Percentiles rank a stretch among this genome's conserved stretches.
Evolutionary conservation across 73 alveolate genomes (phyloP).

Genomic region (Paramecium biaurelia): DNA sequence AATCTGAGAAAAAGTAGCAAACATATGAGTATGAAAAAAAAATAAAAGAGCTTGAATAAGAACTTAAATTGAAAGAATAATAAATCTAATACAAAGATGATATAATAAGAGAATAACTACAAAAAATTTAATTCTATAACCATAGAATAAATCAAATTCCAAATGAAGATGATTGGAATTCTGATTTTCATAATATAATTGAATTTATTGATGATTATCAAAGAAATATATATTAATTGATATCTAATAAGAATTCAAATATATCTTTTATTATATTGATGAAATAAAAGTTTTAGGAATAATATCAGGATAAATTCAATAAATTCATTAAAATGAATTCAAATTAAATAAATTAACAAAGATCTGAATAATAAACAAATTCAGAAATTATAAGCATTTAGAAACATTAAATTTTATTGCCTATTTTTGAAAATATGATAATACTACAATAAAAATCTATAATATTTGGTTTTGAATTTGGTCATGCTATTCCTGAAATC

Average conservation of each 20-base stretch:
- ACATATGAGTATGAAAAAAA: neutral
- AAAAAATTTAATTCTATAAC: neutral
- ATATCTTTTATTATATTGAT: neutral
- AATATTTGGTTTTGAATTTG: neutral
- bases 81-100: neutral
- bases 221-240: neutral
- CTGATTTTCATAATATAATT: neutral
- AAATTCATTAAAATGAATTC: neutral
- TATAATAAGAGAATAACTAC: neutral
- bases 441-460: neutral
- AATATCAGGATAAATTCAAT: neutral
- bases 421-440: neutral
- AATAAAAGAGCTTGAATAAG: neutral
- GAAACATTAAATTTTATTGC: neutral
- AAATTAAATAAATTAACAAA: neutral
- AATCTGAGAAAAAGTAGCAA: neutral
- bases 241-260: neutral
- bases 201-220: neutral
- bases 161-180: neutral
- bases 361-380: neutral
- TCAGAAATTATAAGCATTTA: neutral
- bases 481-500: neutral
- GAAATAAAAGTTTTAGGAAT: neutral
- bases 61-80: neutral
- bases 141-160: neutral